These are phyloP conservation scores for Taphrina sp. DNA, from an alignment of 1,139 yeast species.

Conservation along the genomic window DNA sequence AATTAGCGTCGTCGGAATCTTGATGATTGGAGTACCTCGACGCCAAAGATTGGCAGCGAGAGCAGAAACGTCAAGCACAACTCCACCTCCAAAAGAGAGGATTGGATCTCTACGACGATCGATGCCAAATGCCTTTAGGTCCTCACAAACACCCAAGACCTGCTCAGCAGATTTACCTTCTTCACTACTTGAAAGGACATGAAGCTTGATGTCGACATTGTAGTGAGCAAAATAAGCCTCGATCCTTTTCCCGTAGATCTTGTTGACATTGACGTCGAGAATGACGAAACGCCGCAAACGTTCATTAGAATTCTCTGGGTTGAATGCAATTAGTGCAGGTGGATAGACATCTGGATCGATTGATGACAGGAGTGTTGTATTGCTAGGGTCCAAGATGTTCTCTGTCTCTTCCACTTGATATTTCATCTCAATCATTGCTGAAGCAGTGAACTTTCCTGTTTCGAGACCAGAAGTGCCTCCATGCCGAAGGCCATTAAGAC, in stretches of 20 bases:
- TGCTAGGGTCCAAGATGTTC: conserved; percentile 24
- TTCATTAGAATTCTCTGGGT: conserved; percentile 19
- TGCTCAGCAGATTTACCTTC: conserved; percentile 26
- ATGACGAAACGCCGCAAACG: conserved; percentile 26
- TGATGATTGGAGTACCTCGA: conserved; percentile 30
- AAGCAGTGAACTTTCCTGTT: conserved; percentile 30
- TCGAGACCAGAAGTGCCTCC: conserved; percentile 29
- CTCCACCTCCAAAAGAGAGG: conserved; percentile 32
- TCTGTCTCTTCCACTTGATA: conserved; percentile 25
- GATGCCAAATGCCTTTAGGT: conserved; percentile 24
- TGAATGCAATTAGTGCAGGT: conserved; percentile 14
- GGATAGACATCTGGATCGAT: conserved; percentile 19
- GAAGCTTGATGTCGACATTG: conserved; percentile 20
- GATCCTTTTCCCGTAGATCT: conserved; percentile 20
- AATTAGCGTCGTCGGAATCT: conserved; percentile 27
- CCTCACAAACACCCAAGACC: conserved; percentile 21
- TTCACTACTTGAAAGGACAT: conserved; percentile 24
- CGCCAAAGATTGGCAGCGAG: conserved; percentile 32
- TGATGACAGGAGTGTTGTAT: conserved; percentile 14
- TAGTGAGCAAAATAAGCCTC: conserved; percentile 25
- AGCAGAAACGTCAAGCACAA: conserved; percentile 25
- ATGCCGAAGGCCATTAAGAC: conserved; percentile 28
- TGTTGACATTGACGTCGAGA: conserved; percentile 25
- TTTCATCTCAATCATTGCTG: conserved; percentile 27
- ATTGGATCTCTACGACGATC: conserved; percentile 29